Base-by-base conservation (phyloP, 768 basidiomycete species). In the Daedaleopsis nitida region DNA sequence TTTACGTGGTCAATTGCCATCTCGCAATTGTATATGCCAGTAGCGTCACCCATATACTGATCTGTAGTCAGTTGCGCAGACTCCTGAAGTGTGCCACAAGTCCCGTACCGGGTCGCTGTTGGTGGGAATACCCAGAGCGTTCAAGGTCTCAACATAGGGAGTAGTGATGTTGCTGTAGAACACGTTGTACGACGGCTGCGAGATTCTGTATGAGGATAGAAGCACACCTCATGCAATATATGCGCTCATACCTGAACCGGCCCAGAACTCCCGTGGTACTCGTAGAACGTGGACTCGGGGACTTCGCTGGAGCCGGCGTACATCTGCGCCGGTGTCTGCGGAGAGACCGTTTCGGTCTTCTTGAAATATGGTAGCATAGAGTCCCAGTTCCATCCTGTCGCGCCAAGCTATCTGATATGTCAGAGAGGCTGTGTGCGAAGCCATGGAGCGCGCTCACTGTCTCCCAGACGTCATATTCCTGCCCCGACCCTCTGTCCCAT, bases 261-360 rank as follows among this genome's bases (percentile, higher is more conserved):
- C 3, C 86, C 86, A 10, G 60, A 65, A 0, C 76, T 75, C 17
- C 86, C 86, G 63, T 83, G 84, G 23, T 73, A 69, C 1, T 73
- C 38, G 57, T 80, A 68, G 65, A 77, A 81, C 23, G 72, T 68
- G 58, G 85, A 83, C 10, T 75, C 75, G 21, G 78, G 78, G 0
- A 73, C 64, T 1, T 67, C 17, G 49, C 75, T 67, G 17, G 80
- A 68, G 7, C 74, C 75, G 5, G 68, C 65, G 32, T 52, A 39
- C 16, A 45, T 49, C 12, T 27, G 23, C 42, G 24, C 24, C 1
- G 39, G 42, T 5, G 69, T 59, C 1, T 86, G 85, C 1, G 82
- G 76, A 1, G 79, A 77, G 64, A 84, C 86, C 7, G 74, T 80
- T 64, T 88, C 86, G 34, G 76, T 68, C 52, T 79, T 74, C 66